phyloP scores from a whole-genome alignment of 306 rosid genomes.

The Comarum palustre region DNA sequence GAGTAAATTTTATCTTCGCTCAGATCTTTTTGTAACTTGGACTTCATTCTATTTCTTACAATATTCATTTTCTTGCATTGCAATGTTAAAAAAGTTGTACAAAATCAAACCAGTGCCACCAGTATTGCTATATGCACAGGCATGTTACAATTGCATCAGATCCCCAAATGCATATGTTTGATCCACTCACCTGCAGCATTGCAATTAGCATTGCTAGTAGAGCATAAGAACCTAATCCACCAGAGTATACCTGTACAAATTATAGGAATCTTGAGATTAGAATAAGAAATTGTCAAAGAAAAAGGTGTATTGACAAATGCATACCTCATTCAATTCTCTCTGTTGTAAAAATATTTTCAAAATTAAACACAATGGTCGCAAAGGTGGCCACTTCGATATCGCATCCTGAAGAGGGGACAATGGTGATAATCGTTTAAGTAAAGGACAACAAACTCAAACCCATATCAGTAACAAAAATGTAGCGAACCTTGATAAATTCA shows the following conservation, averaged over 20 bases:
- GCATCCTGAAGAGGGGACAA: slow-evolving; percentile 57
- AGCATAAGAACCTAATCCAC: slow-evolving; percentile 94
- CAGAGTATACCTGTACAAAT: slow-evolving; percentile 81
- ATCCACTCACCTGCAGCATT: slow-evolving; percentile 71
- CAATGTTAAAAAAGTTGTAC: neutral
- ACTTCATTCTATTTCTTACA: neutral
- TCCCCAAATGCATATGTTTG: neutral
- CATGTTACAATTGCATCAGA: neutral
- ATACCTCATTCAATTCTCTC: slow-evolving; percentile 93
- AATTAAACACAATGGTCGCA: slow-evolving; percentile 85
- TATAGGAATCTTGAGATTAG: slow-evolving; percentile 30
- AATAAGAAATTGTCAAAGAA: slow-evolving; percentile 12
- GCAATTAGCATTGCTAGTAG: slow-evolving; percentile 93
- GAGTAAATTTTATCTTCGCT: neutral
- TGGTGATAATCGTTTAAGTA: slow-evolving; percentile 1
- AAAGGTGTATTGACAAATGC: neutral
- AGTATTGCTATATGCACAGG: neutral
- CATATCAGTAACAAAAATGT: slow-evolving; percentile 4
- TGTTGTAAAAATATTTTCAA: slow-evolving; percentile 90
- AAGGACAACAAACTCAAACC: neutral
- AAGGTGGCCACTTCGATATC: slow-evolving; percentile 65
- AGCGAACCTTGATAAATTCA: slow-evolving; percentile 77
- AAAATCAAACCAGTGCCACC: neutral
- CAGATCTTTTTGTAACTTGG: neutral
- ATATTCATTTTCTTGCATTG: neutral